Base-by-base conservation (phyloP, 768 basidiomycete species). In the Cystofilobasidium ferigula region DNA sequence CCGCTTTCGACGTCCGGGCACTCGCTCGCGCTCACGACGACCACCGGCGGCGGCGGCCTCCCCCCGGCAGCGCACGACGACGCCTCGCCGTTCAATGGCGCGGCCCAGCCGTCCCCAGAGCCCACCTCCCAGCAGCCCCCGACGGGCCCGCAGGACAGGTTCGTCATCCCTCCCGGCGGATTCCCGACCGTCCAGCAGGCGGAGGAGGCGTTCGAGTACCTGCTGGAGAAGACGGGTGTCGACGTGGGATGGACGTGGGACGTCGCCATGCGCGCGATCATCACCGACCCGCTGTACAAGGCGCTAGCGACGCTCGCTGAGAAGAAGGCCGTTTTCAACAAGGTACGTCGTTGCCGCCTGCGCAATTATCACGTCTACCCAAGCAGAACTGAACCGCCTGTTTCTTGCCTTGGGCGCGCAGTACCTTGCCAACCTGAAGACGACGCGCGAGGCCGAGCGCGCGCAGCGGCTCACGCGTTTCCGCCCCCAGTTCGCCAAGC, bases 191-290 rank as follows among this genome's bases (percentile, higher is more conserved):
- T 84, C 14, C 88, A 89, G 71, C 90, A 95, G 71, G 92, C 90
- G 26, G 92, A 95, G 76, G 88, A 88, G 73, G 95, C 93, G 16
- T 99, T 99, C 76, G 84, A 85, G 72, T 88, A 88, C 78, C 79
- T 99, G 64, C 77, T 99, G 71, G 82, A 86, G 71, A 90, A 89
- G 77, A 86, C 88, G 54, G 89, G 89, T 36, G 87, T 98, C 48
- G 89, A 90, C 76, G 85, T 87, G 53, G 85, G 82, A 69, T 97
- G 89, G 88, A 90, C 90, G 40, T 99, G 95, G 95, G 95, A 99
- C 76, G 85, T 89, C 78, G 91, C 92, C 61, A 95, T 98, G 89
- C 83, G 93, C 74, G 87, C 89, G 72, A 91, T 95, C 76, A 94
- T 99, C 77, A 97, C 91, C 71, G 94, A 98, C 79, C 94, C 95